A percentile compares a stretch with the other conserved stretches of the same genome.
phyloP scores from a whole-genome alignment of 352 stramenopile genomes.

The Globisporangium heterothallicum region DNA sequence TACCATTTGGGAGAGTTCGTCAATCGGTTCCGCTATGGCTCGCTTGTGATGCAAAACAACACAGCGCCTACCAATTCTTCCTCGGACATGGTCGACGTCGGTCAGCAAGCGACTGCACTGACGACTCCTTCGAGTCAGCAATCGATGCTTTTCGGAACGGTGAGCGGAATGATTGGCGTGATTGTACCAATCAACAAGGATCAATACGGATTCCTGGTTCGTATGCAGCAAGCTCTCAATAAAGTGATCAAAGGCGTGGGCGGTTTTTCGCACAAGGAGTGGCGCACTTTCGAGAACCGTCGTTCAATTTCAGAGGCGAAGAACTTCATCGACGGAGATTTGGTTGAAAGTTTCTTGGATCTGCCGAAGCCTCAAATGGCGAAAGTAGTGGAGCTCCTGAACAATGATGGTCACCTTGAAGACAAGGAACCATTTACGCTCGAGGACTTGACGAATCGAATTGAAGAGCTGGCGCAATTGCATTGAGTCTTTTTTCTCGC shows the following conservation, averaged over 20 bases:
- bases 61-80: background rate
- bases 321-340: constrained; percentile 96
- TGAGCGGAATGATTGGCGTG: constrained; percentile 94
- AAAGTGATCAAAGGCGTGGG: constrained; percentile 89
- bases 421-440: constrained; percentile 51
- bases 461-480: constrained; percentile 76
- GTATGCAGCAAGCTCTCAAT: constrained; percentile 88
- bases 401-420: constrained; percentile 80
- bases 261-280: constrained; percentile 91
- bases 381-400: constrained; percentile 90
- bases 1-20: constrained; percentile 96
- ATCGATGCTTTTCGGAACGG: constrained; percentile 92
- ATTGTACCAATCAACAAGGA: constrained; percentile 89
- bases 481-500: constrained; percentile 31
- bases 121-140: constrained; percentile 13
- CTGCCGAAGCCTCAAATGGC: constrained; percentile 86
- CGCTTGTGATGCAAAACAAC: constrained; percentile 92
- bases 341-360: constrained; percentile 94
- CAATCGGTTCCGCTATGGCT: constrained; percentile 94
- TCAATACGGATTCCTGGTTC: constrained; percentile 89
- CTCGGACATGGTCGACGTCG: constrained; percentile 55
- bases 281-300: constrained; percentile 90
- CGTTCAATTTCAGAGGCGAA: constrained; percentile 73
- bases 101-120: constrained; percentile 5
- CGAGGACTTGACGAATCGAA: constrained; percentile 56